Evolutionary conservation across 306 rosid genomes (phyloP).

Genomic region (Lithocarpus polystachyus): DNA sequence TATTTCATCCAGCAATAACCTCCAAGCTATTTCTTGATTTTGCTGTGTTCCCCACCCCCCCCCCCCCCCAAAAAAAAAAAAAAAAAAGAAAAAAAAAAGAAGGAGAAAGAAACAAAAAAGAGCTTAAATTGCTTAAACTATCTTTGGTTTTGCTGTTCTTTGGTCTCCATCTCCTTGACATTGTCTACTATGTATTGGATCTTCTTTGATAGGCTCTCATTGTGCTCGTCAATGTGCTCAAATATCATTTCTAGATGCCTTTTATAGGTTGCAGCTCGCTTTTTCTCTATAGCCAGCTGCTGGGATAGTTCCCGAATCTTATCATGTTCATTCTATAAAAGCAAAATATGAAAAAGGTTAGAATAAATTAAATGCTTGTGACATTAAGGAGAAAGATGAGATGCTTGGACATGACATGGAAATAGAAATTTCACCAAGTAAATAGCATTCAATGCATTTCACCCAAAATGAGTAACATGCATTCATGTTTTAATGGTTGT

Average conservation of each 20-base stretch:
- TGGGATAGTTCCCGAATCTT: slow-evolving; percentile 86
- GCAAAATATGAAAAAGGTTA: slow-evolving; percentile 16
- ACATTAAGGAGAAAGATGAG: neutral
- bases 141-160: slow-evolving; percentile 53
- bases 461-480: neutral
- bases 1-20: slow-evolving; percentile 25
- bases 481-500: neutral
- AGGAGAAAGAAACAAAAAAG: too few species aligned
- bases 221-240: slow-evolving; percentile 88
- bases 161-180: slow-evolving; percentile 77
- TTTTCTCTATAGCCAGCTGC: slow-evolving; percentile 81
- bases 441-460: neutral
- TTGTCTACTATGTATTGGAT: slow-evolving; percentile 80
- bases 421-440: neutral
- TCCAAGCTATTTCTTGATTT: slow-evolving; percentile 16
- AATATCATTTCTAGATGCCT: slow-evolving; percentile 90
- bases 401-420: neutral
- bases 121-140: slow-evolving; percentile 29
- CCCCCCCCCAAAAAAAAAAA: neutral
- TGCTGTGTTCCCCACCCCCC: neutral
- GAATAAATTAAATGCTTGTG: neutral
- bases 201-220: slow-evolving; percentile 77
- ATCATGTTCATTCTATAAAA: slow-evolving; percentile 74
- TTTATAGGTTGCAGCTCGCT: slow-evolving; percentile 81
- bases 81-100: neutral